Evolutionary conservation across 371 early-diverging fungal genomes (phyloP).

Genomic region (Mucor ambiguus): DNA sequence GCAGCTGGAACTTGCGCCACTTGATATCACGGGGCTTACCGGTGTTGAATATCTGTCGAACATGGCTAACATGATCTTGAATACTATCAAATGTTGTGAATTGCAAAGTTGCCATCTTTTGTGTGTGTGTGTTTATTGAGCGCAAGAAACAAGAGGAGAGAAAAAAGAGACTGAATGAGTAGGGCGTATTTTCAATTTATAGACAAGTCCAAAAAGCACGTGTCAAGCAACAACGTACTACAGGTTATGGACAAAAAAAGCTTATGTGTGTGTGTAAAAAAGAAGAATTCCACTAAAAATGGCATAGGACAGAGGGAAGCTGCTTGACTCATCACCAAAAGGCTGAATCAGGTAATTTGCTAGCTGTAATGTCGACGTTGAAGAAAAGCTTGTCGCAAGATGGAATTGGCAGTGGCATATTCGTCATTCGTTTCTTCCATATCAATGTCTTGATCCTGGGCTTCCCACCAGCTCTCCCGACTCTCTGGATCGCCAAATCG

Average conservation of each 20-base stretch:
- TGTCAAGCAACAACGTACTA: neutral
- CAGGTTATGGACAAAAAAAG: slow-evolving; percentile 1
- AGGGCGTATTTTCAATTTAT: neutral
- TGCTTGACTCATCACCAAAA: neutral
- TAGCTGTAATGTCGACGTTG: slow-evolving; percentile 7
- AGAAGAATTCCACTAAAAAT: neutral
- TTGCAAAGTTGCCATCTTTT: slow-evolving; percentile 1
- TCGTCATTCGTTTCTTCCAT: slow-evolving; percentile 15
- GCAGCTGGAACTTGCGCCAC: slow-evolving; percentile 74
- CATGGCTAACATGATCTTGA: slow-evolving; percentile 37
- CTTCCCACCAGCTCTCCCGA: slow-evolving; percentile 32
- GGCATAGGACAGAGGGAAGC: neutral
- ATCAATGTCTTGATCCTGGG: slow-evolving; percentile 21
- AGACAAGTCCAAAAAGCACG: neutral
- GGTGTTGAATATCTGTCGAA: slow-evolving; percentile 36
- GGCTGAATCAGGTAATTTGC: neutral
- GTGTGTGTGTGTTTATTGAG: neutral
- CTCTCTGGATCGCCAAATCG: slow-evolving; percentile 36
- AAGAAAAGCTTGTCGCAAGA: slow-evolving; percentile 34
- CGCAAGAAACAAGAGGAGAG: neutral
- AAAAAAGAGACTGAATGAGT: neutral
- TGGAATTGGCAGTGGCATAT: slow-evolving; percentile 14
- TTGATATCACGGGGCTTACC: slow-evolving; percentile 52
- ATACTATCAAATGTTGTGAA: slow-evolving; percentile 42
- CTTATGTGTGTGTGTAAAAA: slow-evolving; percentile 6